Percentiles rank a stretch among this genome's conserved stretches.
Evolutionary conservation across 148 eudicot genomes (phyloP).

Genomic region (Spergularia bocconei): DNA sequence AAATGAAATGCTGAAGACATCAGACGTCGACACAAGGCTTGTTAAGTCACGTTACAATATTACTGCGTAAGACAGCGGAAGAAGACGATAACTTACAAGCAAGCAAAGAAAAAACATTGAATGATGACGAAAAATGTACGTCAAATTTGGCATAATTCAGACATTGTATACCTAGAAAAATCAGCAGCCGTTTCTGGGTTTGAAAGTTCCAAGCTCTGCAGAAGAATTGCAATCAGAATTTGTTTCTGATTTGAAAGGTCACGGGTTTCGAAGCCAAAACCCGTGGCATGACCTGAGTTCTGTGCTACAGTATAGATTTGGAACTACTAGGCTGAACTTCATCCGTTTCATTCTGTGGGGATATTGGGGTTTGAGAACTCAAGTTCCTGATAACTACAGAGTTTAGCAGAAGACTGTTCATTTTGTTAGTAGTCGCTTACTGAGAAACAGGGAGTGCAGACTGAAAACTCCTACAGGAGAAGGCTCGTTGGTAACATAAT

Average conservation of each 20-base stretch:
- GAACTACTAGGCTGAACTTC: constrained; percentile 1
- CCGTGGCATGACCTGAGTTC: constrained; percentile 14
- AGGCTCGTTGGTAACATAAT: background rate
- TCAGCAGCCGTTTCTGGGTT: background rate
- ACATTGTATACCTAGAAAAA: too few species aligned
- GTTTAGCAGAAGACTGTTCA: background rate
- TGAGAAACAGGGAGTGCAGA: background rate
- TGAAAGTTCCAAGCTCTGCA: background rate
- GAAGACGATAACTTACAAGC: background rate
- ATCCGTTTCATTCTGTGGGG: background rate
- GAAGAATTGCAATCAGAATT: background rate
- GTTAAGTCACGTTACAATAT: background rate
- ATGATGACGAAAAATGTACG: too few species aligned
- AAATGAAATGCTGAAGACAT: background rate
- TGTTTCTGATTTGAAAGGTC: background rate
- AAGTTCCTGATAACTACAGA: background rate
- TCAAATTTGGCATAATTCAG: too few species aligned
- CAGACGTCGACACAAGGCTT: constrained; percentile 13
- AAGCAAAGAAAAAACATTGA: background rate
- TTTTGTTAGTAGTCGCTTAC: background rate
- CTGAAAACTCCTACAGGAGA: background rate
- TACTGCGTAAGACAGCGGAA: background rate
- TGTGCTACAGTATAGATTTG: background rate
- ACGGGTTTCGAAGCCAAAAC: background rate
- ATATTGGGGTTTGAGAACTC: background rate